Percentiles rank a stretch among this genome's conserved stretches.
These are phyloP conservation scores for Nannizziopsis arthrosporioides DNA, from an alignment of 2,329 filamentous ascomycete genomes.

Conservation along the genomic window DNA sequence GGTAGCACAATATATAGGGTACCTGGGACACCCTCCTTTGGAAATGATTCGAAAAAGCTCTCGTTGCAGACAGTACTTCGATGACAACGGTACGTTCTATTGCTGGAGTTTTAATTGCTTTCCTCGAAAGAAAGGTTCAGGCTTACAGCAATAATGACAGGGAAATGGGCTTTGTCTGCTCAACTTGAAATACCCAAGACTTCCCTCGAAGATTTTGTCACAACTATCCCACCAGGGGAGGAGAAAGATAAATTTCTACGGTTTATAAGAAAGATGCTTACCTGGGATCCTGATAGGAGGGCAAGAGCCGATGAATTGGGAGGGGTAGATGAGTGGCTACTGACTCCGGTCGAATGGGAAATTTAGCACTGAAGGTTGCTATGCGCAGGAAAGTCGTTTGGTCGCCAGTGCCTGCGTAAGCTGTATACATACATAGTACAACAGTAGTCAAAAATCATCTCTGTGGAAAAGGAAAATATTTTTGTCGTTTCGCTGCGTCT, in stretches of 20 bases:
- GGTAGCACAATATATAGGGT: constrained; percentile 22
- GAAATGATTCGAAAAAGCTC: constrained; percentile 19
- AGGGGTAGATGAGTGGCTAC: constrained; percentile 17
- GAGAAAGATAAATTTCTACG: constrained; percentile 20
- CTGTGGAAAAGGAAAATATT: too few relatives aligned
- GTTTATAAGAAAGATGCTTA: constrained; percentile 20
- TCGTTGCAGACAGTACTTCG: constrained; percentile 17
- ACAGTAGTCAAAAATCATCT: too few relatives aligned
- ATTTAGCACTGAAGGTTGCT: too few relatives aligned
- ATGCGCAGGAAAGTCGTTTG: too few relatives aligned
- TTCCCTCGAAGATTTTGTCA: constrained; percentile 15
- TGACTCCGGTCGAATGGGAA: too few relatives aligned
- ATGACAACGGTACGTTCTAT: constrained; percentile 12
- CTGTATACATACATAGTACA: too few relatives aligned
- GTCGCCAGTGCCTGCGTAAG: too few relatives aligned
- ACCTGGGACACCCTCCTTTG: constrained; percentile 19
- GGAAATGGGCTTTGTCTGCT: constrained; percentile 11
- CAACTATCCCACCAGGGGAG: constrained; percentile 17
- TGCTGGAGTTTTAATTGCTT: too few relatives aligned
- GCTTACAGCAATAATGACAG: too few relatives aligned
- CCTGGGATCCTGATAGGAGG: constrained; percentile 19
- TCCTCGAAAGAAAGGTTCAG: too few relatives aligned
- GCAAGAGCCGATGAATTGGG: constrained; percentile 15
- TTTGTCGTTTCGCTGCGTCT: too few relatives aligned
- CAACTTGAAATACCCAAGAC: constrained; percentile 15